phyloP scores from a whole-genome alignment of 371 early-diverging fungal genomes.

The Gilbertella persicaria region DNA sequence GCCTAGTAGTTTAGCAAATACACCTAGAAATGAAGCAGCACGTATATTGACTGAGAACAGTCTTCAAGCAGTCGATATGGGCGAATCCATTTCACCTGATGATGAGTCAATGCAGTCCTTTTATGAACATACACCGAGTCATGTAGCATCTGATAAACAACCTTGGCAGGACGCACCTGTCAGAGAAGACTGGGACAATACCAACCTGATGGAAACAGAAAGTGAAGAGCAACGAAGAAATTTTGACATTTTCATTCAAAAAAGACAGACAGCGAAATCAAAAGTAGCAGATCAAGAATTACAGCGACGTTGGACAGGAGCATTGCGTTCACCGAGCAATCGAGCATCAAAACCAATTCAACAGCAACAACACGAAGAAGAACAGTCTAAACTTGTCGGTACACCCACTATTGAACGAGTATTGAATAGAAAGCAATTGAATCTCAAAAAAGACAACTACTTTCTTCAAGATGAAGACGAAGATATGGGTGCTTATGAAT shows the following conservation, averaged over 20 bases:
- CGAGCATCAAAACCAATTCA: background rate
- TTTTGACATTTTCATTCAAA: background rate
- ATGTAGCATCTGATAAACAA: background rate
- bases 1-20: slow-evolving; percentile 11
- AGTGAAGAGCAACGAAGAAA: slow-evolving; percentile 2
- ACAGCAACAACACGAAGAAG: too few species aligned
- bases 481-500: background rate
- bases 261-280: background rate
- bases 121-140: background rate
- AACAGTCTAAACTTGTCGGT: background rate
- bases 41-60: slow-evolving; percentile 29
- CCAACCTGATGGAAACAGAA: background rate
- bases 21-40: slow-evolving; percentile 41
- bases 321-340: background rate
- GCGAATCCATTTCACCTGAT: background rate
- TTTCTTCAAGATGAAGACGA: background rate
- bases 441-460: background rate
- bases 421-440: background rate
- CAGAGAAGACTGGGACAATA: background rate
- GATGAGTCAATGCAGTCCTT: background rate
- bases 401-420: slow-evolving; percentile 9
- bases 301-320: background rate
- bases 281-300: background rate
- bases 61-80: slow-evolving; percentile 18
- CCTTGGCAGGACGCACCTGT: background rate